These are phyloP conservation scores for Cytospora mali DNA, from an alignment of 2,329 filamentous ascomycete species.

Conservation along the genomic window DNA sequence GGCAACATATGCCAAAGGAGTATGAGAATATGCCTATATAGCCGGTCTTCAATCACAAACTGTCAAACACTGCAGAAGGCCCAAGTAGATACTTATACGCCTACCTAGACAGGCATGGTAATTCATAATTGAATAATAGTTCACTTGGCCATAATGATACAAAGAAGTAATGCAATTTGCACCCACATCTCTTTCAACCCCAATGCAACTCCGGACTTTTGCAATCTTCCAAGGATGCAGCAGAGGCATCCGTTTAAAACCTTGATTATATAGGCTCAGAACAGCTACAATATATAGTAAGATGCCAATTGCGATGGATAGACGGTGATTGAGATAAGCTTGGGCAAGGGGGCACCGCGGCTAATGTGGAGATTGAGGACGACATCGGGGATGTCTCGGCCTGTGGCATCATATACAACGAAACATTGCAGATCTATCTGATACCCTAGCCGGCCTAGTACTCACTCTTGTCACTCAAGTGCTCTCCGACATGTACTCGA, in stretches of 20 bases:
- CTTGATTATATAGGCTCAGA: background rate
- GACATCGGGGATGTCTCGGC: background rate
- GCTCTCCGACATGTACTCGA: too few species aligned
- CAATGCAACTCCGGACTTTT: background rate
- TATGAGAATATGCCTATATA: slow-evolving; percentile 28
- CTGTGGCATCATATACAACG: background rate
- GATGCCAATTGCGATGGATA: background rate
- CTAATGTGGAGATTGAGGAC: background rate
- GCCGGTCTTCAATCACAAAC: background rate
- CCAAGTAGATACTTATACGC: background rate
- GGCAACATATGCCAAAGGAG: slow-evolving; percentile 26
- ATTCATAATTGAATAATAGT: too few species aligned
- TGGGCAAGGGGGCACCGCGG: background rate
- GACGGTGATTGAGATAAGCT: background rate
- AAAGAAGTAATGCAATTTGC: too few species aligned
- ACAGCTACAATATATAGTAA: background rate
- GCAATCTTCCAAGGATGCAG: background rate
- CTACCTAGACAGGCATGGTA: background rate
- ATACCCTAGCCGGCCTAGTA: background rate
- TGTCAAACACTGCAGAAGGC: background rate
- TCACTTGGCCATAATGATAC: too few species aligned
- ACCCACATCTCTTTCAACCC: background rate
- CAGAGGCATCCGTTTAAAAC: too few species aligned
- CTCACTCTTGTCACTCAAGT: too few species aligned
- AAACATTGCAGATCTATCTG: background rate